Base-by-base conservation (phyloP, 805 yeast species). In the Limtongia smithiae region DNA sequence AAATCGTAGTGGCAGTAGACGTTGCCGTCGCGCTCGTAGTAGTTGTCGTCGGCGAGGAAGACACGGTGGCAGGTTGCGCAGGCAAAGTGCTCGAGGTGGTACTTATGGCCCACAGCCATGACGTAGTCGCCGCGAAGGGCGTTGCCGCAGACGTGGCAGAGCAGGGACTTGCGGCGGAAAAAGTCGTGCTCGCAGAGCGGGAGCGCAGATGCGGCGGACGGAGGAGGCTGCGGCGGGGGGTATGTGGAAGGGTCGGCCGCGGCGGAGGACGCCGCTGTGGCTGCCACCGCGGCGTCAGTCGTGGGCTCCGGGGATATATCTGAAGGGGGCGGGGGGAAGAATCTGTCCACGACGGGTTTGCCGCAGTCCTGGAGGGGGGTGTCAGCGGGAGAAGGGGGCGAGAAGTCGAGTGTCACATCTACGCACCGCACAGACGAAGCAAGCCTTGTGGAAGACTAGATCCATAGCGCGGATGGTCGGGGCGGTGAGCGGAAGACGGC, bases 1-100 rank as follows among this genome's bases (percentile, higher is more conserved):
- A 88, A 93, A 68, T 93, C 97, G 63, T 77, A 88, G 63, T 88
- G 96, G 66, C 98, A 93, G 68, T 82, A 93, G 12, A 93, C 81
- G 49, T 80, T 75, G 54, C 82, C 81, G 21, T 85, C 81, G 65
- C 86, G 90, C 67, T 91, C 96, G 68, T 85, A 87, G 66, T 89
- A 93, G 63, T 89, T 87, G 66, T 90, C 96, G 49, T 90, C 90
- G 3, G 85, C 80, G 28, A 91, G 96, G 66, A 94, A 93, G 22
- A 85, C 85, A 47, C 81, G 81, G 34, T 82, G 78, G 65, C 98
- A 93, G 28, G 87, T 79, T 6, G 84, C 81, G 69, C 98, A 94
- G 48, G 87, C 85, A 68, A 94, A 93, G 68, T 93, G 98, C 59
- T 93, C 96, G 44, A 91, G 82, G 62, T 93, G 97, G 66, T 88